Evolutionary conservation across 164 flowering plant species (phyloP), one percentile per base, ranked within the genome.

Genomic region (Nelumbo lutea): DNA sequence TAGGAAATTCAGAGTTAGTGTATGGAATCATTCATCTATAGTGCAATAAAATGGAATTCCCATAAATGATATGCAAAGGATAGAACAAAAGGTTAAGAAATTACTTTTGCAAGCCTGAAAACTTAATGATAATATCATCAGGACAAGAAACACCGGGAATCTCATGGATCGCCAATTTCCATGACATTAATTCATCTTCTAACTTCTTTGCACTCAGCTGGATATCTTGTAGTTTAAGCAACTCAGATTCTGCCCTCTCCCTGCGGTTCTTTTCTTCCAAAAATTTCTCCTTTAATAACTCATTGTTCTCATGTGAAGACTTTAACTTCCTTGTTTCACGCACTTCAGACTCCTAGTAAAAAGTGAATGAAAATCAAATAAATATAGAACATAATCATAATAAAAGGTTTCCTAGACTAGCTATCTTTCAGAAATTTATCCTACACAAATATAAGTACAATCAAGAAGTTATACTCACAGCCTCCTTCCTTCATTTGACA

Each of bases 291-390:
- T 87, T 90, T 78, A 95, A 62, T 59, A 95, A 71, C 71, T 87
- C 90, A 72, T 80, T 74, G 62, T 85, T 82, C 68, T 83, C 89
- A 78, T 82, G 86, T 66, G 82, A 78, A 46, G 86, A 79, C 83
- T 81, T 95, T 76, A 90, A 62, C 73, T 83, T 90, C 79, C 93
- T 92, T 40, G 99, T 96, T 77, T 92, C 97, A 59, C 74, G 87
- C 65, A 95, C 96, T 78, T 95, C 98, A 72, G 86, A 78, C 72
- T 92, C 98, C 99, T 95, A 53, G 15, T 14, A 46, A 48, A 56
- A 62, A 52, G 42, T 2, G 38, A 67, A 69, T n/a, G 48, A 10
- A 64, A 62, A 55, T 48, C 43, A 66, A 6, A 40, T 11, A 42
- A 13, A 64, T 14, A 68, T 14, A 38, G n/a, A 9, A 40, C 15